Conservation (phyloP, 2,329 filamentous ascomycete genomes). For the Eutypella sp. region DNA sequence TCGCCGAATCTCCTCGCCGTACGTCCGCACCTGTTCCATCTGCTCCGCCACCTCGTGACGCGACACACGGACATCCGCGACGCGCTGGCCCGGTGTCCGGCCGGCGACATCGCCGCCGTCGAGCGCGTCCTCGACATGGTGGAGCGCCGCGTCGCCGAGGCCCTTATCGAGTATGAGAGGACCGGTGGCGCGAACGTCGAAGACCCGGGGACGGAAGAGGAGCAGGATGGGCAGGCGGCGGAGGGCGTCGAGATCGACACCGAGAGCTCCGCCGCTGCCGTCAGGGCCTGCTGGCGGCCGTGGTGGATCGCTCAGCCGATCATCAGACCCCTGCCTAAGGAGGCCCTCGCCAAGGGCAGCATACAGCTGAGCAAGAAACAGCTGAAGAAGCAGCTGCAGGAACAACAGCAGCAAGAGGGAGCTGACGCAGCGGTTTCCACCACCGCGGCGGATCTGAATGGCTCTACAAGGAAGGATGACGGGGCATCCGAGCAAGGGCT, state of each 20-base stretch:
- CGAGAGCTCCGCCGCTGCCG: slow-evolving; percentile 61
- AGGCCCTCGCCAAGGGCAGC: slow-evolving; percentile 78
- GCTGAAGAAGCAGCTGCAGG: slow-evolving; percentile 34
- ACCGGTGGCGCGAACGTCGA: slow-evolving; percentile 47
- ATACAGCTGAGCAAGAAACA: slow-evolving; percentile 70
- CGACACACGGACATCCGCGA: slow-evolving; percentile 81
- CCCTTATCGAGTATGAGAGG: slow-evolving; percentile 61
- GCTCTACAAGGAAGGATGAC: slow-evolving; percentile 1
- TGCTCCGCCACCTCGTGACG: slow-evolving; percentile 76
- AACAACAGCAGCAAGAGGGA: slow-evolving; percentile 4
- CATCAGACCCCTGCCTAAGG: slow-evolving; percentile 77
- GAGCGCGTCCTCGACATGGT: slow-evolving; percentile 73
- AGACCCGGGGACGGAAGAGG: slow-evolving; percentile 27
- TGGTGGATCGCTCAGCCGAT: slow-evolving; percentile 92
- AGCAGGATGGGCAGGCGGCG: slow-evolving; percentile 28
- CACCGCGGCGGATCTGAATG: not conserved
- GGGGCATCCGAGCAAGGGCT: slow-evolving; percentile 12
- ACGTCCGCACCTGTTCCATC: slow-evolving; percentile 89
- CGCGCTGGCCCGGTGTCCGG: slow-evolving; percentile 63
- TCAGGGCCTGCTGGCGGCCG: slow-evolving; percentile 70
- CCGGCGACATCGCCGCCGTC: slow-evolving; percentile 69
- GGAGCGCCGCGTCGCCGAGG: slow-evolving; percentile 68
- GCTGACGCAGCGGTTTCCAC: not conserved
- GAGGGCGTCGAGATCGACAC: slow-evolving; percentile 32
- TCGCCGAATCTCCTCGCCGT: slow-evolving; percentile 69